Percentiles rank a stretch among this genome's conserved stretches.
These are phyloP conservation scores for Talaromyces sp. DNA, from an alignment of 2,329 filamentous ascomycete species.

Conservation along the genomic window DNA sequence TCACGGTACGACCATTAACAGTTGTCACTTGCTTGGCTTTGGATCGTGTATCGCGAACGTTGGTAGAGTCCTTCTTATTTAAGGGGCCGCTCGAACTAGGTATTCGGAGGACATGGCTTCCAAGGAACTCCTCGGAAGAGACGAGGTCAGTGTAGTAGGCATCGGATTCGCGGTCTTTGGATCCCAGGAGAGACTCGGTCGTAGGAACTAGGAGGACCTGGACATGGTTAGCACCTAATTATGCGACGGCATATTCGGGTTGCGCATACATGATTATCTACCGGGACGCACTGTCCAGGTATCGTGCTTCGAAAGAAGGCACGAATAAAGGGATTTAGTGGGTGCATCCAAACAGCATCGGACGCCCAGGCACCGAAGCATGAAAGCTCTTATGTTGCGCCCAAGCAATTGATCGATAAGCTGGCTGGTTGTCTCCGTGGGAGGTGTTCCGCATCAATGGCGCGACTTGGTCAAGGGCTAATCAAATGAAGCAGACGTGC, in stretches of 20 bases:
- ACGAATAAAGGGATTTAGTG: slow-evolving; percentile 96
- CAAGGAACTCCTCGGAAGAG: slow-evolving; percentile 87
- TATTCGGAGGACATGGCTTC: slow-evolving; percentile 91
- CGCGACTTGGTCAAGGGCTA: background rate
- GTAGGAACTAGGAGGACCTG: slow-evolving; percentile 85
- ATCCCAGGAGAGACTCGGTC: slow-evolving; percentile 84
- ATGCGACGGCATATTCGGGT: slow-evolving; percentile 5
- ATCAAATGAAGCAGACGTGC: background rate
- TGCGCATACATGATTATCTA: slow-evolving; percentile 69
- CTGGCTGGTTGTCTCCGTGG: background rate
- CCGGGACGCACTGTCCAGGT: slow-evolving; percentile 82
- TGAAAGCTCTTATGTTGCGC: slow-evolving; percentile 34
- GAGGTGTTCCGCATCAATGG: background rate
- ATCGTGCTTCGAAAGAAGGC: slow-evolving; percentile 98
- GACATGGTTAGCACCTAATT: slow-evolving; percentile 8
- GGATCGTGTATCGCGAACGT: slow-evolving; percentile 76
- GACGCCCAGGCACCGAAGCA: slow-evolving; percentile 30
- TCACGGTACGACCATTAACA: slow-evolving; percentile 84
- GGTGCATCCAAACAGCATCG: slow-evolving; percentile 73
- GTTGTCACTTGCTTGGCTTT: slow-evolving; percentile 95
- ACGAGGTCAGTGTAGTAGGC: slow-evolving; percentile 73
- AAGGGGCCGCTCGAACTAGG: slow-evolving; percentile 50
- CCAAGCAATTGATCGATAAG: slow-evolving; percentile 16
- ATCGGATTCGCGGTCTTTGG: slow-evolving; percentile 81
- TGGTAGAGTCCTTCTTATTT: slow-evolving; percentile 52